A percentile compares a stretch with the other conserved stretches of the same genome.
These are phyloP conservation scores for Paecilomyces sp. DNA, from an alignment of 2,329 filamentous ascomycete genomes.

Conservation along the genomic window DNA sequence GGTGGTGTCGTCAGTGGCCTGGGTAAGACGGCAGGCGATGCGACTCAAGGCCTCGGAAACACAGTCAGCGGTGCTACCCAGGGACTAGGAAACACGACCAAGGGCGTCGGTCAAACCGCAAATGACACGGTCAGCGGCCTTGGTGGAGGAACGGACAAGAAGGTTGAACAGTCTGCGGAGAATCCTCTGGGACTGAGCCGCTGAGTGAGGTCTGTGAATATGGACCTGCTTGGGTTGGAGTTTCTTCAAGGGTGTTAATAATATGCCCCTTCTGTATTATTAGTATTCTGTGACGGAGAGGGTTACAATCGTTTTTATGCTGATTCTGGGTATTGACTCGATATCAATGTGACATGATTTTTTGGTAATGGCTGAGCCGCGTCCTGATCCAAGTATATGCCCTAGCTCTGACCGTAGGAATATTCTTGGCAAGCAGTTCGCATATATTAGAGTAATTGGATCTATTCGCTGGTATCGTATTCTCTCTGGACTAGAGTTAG, in stretches of 20 bases:
- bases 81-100: conserved; percentile 15
- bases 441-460: no score
- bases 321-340: neutral
- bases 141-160: conserved; percentile 11
- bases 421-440: no score
- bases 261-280: neutral
- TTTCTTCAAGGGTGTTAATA: neutral
- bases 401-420: no score
- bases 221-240: neutral
- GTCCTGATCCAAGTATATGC: no score
- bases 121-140: conserved; percentile 10
- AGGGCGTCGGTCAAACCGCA: conserved; percentile 17
- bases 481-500: neutral
- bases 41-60: conserved; percentile 19
- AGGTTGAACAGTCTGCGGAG: conserved; percentile 12
- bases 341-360: no score
- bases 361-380: no score
- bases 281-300: neutral
- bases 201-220: neutral
- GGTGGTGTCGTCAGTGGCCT: conserved; percentile 18
- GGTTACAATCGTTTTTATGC: neutral
- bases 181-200: conserved; percentile 15
- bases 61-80: conserved; percentile 19
- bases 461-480: no score
- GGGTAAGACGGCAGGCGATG: conserved; percentile 18